A percentile compares a stretch with the other conserved stretches of the same genome.
These are phyloP conservation scores for Cryptosporidium meleagridis DNA, from an alignment of 169 alveolate genomes.

Conservation along the genomic window DNA sequence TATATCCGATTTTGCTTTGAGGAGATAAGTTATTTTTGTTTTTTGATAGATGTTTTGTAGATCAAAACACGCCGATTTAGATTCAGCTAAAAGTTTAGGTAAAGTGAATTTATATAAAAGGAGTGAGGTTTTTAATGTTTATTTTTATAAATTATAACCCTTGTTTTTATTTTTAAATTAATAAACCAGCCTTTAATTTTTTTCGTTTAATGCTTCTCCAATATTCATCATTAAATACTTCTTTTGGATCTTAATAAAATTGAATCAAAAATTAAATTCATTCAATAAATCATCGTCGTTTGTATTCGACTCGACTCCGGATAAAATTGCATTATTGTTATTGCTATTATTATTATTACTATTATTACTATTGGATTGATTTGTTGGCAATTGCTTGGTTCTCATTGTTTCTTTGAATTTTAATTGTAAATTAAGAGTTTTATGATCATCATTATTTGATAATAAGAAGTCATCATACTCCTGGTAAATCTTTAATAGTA, in stretches of 20 bases:
- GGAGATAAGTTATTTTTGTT: neutral
- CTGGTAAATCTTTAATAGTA: constrained; percentile 87
- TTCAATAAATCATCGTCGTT: neutral
- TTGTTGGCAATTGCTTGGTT: constrained; percentile 37
- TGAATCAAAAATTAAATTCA: neutral
- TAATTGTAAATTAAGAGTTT: constrained; percentile 48
- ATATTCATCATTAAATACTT: neutral
- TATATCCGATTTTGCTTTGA: neutral
- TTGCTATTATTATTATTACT: too few relatives aligned
- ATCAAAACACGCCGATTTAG: neutral
- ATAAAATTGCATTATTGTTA: neutral
- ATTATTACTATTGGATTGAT: neutral
- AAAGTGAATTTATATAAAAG: neutral
- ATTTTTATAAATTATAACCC: neutral
- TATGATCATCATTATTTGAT: constrained; percentile 36
- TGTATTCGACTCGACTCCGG: neutral
- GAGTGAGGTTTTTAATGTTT: neutral
- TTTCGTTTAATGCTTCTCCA: neutral
- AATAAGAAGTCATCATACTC: constrained; percentile 87
- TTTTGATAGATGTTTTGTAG: neutral
- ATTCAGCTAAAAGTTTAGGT: neutral
- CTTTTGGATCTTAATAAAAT: neutral
- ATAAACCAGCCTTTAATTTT: too few relatives aligned
- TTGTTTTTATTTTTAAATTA: too few relatives aligned
- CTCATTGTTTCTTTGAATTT: constrained; percentile 66